Evolutionary conservation across 495 filamentous ascomycete genomes (phyloP).

Genomic region (Penicillium flavigenum): DNA sequence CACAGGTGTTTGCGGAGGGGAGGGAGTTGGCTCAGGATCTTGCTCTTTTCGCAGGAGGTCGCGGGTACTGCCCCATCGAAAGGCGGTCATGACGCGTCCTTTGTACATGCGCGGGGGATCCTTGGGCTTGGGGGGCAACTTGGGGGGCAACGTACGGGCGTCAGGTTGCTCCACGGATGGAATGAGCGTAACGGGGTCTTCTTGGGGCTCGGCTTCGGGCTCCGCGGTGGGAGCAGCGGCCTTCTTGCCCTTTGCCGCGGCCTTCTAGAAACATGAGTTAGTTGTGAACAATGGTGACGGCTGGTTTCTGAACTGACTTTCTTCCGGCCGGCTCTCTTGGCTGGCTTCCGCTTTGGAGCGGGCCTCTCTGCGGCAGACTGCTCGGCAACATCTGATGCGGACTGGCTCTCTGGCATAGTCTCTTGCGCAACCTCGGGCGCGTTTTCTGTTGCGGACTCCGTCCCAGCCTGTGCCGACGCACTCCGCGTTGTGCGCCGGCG

Average conservation of each 20-base stretch:
- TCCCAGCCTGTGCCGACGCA: slow-evolving; percentile 21
- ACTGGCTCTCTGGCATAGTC: not conserved
- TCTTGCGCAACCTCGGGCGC: no score
- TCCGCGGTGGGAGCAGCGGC: not conserved
- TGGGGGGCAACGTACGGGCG: slow-evolving; percentile 1
- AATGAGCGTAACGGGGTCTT: not conserved
- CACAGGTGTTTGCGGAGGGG: not conserved
- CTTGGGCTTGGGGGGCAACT: not conserved
- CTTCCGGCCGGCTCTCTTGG: slow-evolving; percentile 1
- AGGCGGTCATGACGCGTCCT: not conserved
- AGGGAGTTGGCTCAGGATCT: not conserved
- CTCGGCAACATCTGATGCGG: slow-evolving; percentile 10
- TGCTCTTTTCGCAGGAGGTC: not conserved
- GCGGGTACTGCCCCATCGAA: not conserved
- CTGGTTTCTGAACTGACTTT: not conserved
- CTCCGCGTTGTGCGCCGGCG: slow-evolving; percentile 25
- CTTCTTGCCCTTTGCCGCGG: slow-evolving; percentile 1
- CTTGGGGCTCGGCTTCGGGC: not conserved
- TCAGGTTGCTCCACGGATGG: slow-evolving; percentile 3
- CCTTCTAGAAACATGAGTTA: not conserved
- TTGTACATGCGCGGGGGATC: not conserved
- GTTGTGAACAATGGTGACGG: not conserved
- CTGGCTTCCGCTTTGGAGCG: not conserved
- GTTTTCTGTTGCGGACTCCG: not conserved
- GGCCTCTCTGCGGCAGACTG: slow-evolving; percentile 7